phyloP scores from a whole-genome alignment of 2,329 filamentous ascomycete genomes.

The Botrytis sinoallii region DNA sequence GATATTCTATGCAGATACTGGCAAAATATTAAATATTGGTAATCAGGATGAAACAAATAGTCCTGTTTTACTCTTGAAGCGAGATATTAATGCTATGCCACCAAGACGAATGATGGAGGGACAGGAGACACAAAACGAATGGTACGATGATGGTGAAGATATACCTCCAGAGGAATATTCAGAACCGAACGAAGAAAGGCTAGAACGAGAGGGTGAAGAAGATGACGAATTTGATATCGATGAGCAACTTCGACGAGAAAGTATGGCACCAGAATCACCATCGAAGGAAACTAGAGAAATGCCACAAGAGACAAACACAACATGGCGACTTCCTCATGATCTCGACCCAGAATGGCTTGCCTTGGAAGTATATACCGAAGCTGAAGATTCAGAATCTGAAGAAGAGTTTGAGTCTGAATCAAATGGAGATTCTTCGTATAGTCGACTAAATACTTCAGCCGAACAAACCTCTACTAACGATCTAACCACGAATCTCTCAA shows the following conservation, averaged over 20 bases:
- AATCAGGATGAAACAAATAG: conserved; percentile 63
- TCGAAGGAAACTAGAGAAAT: conserved; percentile 18
- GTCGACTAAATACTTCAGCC: conserved; percentile 27
- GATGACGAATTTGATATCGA: conserved; percentile 39
- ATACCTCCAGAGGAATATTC: conserved; percentile 18
- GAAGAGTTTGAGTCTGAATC: conserved; percentile 39
- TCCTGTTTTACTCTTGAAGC: conserved; percentile 64
- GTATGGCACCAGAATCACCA: conserved; percentile 23
- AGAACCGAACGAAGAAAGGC: conserved; percentile 35
- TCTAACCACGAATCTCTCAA: conserved; percentile 25
- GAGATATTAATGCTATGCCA: conserved; percentile 63
- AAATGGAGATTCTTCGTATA: conserved; percentile 31
- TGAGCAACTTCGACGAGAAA: conserved; percentile 36
- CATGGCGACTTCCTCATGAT: conserved; percentile 58
- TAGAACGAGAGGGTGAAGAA: conserved; percentile 27
- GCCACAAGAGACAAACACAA: conserved; percentile 13
- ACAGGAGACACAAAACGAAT: conserved; percentile 28
- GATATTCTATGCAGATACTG: conserved; percentile 75
- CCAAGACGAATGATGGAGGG: conserved; percentile 63
- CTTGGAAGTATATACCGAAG: conserved; percentile 67
- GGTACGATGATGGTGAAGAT: conserved; percentile 26
- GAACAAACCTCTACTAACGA: conserved; percentile 18
- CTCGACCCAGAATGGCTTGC: conserved; percentile 74
- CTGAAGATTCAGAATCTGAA: conserved; percentile 51
- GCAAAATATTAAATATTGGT: conserved; percentile 70